phyloP scores from a whole-genome alignment of 78 protist species.

The Planoprotostelium fungivorum region DNA sequence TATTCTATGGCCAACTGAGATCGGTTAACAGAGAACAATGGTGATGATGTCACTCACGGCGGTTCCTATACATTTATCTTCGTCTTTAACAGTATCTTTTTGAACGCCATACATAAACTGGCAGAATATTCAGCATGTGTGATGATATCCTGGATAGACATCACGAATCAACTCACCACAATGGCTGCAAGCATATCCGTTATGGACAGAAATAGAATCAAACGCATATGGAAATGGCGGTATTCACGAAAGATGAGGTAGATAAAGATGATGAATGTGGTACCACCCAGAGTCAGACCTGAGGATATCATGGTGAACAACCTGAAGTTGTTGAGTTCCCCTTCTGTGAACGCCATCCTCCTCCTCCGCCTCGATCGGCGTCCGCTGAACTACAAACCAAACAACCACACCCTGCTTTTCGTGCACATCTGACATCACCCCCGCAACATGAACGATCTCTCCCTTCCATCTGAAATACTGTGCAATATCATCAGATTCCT shows the following conservation, averaged over 20 bases:
- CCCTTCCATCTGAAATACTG: no score
- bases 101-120: background rate
- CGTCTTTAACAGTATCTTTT: background rate
- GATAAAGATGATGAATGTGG: background rate
- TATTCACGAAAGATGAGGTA: background rate
- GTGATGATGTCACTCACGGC: background rate
- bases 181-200: background rate
- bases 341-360: background rate
- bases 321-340: background rate
- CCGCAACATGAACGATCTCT: no score
- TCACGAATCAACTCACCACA: background rate
- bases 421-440: no score
- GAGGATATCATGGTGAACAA: background rate
- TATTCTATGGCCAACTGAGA: background rate
- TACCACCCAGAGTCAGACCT: background rate
- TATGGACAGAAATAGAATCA: background rate
- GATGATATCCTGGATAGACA: background rate
- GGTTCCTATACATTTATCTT: background rate
- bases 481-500: no score
- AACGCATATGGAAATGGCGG: background rate
- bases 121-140: no score
- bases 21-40: background rate
- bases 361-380: no score
- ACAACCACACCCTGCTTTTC: no score
- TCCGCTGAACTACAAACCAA: no score